Conservation (phyloP, 2,329 filamentous ascomycete genomes). For the Penicillium sp. region DNA sequence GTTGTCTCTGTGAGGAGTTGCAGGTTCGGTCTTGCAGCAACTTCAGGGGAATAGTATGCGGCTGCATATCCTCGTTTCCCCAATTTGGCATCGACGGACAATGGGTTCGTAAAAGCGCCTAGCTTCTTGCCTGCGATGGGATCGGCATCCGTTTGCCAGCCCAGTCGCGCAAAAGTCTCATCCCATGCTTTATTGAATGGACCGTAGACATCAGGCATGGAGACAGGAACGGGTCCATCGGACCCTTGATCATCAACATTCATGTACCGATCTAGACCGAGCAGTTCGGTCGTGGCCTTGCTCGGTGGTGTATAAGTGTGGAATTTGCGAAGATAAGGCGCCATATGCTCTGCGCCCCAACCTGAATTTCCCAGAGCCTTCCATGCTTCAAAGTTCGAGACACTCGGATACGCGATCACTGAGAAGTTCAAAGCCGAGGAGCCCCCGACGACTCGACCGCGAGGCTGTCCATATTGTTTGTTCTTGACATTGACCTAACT, state of each 20-base stretch:
- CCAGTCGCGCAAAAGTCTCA: neutral
- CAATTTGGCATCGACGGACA: neutral
- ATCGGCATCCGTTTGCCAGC: neutral
- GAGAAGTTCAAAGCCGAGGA: too few species aligned
- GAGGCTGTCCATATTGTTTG: too few species aligned
- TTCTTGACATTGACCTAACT: too few species aligned
- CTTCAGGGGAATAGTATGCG: neutral
- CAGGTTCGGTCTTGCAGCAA: neutral
- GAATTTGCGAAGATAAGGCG: neutral
- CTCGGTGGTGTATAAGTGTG: neutral
- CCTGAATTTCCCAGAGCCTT: too few species aligned
- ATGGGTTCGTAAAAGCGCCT: neutral
- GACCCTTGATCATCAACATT: neutral
- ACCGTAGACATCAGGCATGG: neutral
- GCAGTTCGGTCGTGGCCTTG: neutral
- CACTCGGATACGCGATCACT: too few species aligned
- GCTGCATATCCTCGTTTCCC: neutral
- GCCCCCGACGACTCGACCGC: too few species aligned
- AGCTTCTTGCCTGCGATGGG: neutral
- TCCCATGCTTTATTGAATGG: neutral
- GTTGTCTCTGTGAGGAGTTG: neutral
- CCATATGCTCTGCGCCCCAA: neutral
- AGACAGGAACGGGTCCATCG: neutral
- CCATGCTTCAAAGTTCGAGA: too few species aligned
- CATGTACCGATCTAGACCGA: neutral